Percentiles rank a stretch among this genome's conserved stretches.
Conservation (phyloP, 106 monocot species). For the Dendrobium catenatum region DNA sequence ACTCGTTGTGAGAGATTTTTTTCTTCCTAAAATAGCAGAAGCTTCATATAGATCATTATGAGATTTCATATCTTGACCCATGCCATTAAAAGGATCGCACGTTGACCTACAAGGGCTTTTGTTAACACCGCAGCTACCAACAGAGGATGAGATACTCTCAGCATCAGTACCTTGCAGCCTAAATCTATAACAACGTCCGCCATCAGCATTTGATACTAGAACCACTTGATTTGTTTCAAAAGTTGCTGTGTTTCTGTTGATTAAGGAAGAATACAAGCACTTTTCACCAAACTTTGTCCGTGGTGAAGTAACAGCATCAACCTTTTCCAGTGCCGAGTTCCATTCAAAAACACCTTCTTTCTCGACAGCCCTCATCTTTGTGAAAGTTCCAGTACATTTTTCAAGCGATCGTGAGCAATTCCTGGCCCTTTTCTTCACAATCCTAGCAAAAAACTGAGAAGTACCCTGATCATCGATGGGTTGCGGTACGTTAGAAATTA, state of each 20-base stretch:
- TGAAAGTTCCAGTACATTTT: not conserved
- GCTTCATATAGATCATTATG: constrained; percentile 14
- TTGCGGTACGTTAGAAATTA: not conserved
- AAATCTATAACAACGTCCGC: not conserved
- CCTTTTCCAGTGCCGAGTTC: constrained; percentile 10
- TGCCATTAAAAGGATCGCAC: constrained; percentile 6
- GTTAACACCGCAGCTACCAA: constrained; percentile 33
- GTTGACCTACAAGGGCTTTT: constrained; percentile 14
- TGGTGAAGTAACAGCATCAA: constrained; percentile 28
- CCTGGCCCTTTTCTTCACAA: constrained; percentile 11
- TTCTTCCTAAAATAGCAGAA: constrained; percentile 12
- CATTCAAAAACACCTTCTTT: not conserved
- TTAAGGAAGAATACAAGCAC: constrained; percentile 32
- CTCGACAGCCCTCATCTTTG: constrained; percentile 7
- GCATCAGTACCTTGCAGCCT: constrained; percentile 10
- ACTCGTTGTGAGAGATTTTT: constrained; percentile 1
- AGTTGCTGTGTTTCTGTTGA: constrained; percentile 17
- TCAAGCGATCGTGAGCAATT: not conserved
- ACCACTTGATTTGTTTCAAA: constrained; percentile 11
- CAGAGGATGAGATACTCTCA: constrained; percentile 23
- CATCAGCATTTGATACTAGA: constrained; percentile 7
- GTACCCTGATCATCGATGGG: not conserved
- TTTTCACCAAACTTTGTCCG: constrained; percentile 29
- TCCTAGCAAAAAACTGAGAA: not conserved
- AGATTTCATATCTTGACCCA: not conserved